Evolutionary conservation across 2,329 filamentous ascomycete species (phyloP).

Genomic region (Alternaria consortialis): DNA sequence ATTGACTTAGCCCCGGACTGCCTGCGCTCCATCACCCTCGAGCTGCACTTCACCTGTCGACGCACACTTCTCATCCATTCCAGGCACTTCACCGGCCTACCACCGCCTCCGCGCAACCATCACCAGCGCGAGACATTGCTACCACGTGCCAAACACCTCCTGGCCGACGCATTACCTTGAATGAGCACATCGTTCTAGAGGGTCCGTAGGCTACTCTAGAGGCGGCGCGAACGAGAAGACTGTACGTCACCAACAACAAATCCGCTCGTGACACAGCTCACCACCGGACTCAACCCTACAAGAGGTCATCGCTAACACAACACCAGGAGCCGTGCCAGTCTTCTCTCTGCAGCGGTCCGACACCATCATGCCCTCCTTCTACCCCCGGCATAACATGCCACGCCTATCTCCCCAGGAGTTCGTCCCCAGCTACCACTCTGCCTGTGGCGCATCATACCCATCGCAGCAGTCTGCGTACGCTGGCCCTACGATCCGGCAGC

Average conservation of each 20-base stretch:
- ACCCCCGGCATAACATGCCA: conserved; percentile 56
- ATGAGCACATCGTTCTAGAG: conserved; percentile 48
- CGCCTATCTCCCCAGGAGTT: conserved; percentile 61
- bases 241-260: conserved; percentile 40
- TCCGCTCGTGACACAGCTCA: conserved; percentile 4
- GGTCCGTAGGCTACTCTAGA: conserved; percentile 45
- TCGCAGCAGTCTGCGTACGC: conserved; percentile 56
- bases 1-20: conserved; percentile 51
- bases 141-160: conserved; percentile 23
- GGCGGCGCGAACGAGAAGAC: conserved; percentile 53
- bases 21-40: conserved; percentile 32
- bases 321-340: conserved; percentile 53
- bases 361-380: conserved; percentile 62
- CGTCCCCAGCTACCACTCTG: conserved; percentile 54
- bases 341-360: conserved; percentile 49
- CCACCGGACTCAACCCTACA: conserved; percentile 3
- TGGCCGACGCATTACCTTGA: conserved; percentile 42
- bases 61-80: conserved; percentile 28
- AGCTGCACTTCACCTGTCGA: conserved; percentile 19
- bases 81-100: not conserved
- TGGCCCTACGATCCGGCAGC: conserved; percentile 51
- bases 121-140: conserved; percentile 25
- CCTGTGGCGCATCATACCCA: conserved; percentile 56
- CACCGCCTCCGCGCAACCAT: conserved; percentile 11
- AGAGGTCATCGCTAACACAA: conserved; percentile 26